Conservation (phyloP, 225 moss, liverwort and hornwort genomes). For the Bryoerythrophyllum caledonicum region DNA sequence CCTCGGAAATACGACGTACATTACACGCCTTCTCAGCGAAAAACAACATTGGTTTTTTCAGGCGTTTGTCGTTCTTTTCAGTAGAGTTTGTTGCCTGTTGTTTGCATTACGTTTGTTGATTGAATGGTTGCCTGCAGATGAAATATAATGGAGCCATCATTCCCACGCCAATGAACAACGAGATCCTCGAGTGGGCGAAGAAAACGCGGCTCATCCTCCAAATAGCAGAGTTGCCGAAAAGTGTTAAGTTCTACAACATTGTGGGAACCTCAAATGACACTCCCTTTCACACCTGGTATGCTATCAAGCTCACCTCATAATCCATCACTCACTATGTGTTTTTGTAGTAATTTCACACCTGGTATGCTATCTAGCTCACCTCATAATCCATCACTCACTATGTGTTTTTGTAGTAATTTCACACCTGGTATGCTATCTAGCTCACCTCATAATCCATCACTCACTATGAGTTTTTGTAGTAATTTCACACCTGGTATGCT, state of each 20-base stretch:
- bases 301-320: too few species aligned
- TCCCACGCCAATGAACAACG: conserved; percentile 80
- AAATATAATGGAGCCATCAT: conserved; percentile 58
- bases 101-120: neutral
- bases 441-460: too few species aligned
- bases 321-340: too few species aligned
- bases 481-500: conserved; percentile 68
- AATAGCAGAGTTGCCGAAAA: conserved; percentile 73
- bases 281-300: conserved; percentile 75
- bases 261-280: conserved; percentile 82
- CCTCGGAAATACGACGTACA: too few species aligned
- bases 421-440: conserved; percentile 48
- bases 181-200: conserved; percentile 74
- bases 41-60: too few species aligned
- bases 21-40: too few species aligned
- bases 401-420: too few species aligned
- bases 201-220: conserved; percentile 76
- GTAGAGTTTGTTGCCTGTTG: neutral
- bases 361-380: conserved; percentile 23
- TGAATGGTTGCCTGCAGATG: conserved; percentile 49
- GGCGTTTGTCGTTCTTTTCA: too few species aligned
- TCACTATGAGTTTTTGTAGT: too few species aligned
- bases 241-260: conserved; percentile 90
- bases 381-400: too few species aligned
- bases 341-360: conserved; percentile 83